Evolutionary conservation across 139 green algal genomes (phyloP), one percentile per base, ranked within the genome.

Genomic region (Coelastrella sp.): DNA sequence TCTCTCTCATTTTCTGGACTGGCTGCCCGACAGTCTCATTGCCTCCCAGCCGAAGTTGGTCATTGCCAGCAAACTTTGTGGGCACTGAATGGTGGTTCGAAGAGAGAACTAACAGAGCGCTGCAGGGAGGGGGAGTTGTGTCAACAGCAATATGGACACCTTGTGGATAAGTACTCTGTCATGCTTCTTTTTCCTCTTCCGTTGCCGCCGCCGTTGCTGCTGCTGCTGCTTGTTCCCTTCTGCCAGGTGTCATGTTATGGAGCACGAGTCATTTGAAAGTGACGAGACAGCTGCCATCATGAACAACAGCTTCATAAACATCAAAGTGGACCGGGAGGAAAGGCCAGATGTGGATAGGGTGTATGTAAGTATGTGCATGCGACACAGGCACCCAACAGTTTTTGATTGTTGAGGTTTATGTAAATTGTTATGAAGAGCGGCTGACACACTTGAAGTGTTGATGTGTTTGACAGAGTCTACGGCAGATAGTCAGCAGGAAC

Each of bases 251-350:
- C 97, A 99, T 83, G 97, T 99, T 58, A 99, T 99, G 96, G 97
- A 98, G 94, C 91, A 90, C 0, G 97, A 99, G 92, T 95, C 89
- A 22, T 99, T 99, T 95, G 96, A 99, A 89, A 89, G 72, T 83
- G 93, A 97, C 82, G 94, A 95, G 79, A 91, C 94, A 22, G 97
- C 97, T 7, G 89, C 83, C 9, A 57, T 98, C 15, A 91, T 99
- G 91, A 99, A 99, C 82, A 56, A 93, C 4, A 22, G 93, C 82
- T 99, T 98, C 93, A 91, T 99, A 7, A 93, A 84, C 61, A 93
- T 99, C 92, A 99, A 99, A 59, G 87, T 99, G 24, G 97, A 99
- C 91, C 87, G 95, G 8, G 97, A 99, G 93, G 97, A 99, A 94
- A 92, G 97, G 19, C 95, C 96, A 0, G 97, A 99, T 88, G 97